These are phyloP conservation scores for Cladophialophora psammophila DNA, from an alignment of 2,329 filamentous ascomycete genomes.

Conservation along the genomic window DNA sequence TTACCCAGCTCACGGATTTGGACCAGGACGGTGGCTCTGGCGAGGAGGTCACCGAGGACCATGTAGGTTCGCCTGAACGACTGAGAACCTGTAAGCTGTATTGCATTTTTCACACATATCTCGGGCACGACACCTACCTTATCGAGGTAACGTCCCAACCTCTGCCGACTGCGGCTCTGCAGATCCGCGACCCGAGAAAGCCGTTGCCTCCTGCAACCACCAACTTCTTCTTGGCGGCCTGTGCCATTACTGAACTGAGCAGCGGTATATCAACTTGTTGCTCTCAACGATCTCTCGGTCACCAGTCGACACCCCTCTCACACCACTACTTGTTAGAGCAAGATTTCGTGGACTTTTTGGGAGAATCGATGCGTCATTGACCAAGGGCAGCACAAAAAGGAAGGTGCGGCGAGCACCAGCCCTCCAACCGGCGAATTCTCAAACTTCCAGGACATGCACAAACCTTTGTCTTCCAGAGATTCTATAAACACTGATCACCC, in stretches of 20 bases:
- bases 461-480: neutral
- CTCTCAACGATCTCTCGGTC: neutral
- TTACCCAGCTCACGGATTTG: slow-evolving; percentile 82
- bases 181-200: slow-evolving; percentile 85
- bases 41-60: slow-evolving; percentile 79
- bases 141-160: slow-evolving; percentile 94
- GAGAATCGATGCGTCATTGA: slow-evolving; percentile 31
- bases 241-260: slow-evolving; percentile 26
- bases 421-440: neutral
- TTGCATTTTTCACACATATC: neutral
- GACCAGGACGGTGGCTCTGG: slow-evolving; percentile 79
- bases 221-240: slow-evolving; percentile 71
- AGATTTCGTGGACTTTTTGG: slow-evolving; percentile 25
- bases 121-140: slow-evolving; percentile 65
- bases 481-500: neutral
- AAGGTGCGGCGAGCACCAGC: slow-evolving; percentile 31
- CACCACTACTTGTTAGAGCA: neutral
- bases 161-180: slow-evolving; percentile 82
- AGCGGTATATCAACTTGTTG: neutral
- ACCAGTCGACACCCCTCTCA: neutral
- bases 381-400: slow-evolving; percentile 1
- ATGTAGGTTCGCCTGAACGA: slow-evolving; percentile 87
- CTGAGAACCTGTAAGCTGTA: slow-evolving; percentile 55
- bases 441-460: neutral
- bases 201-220: slow-evolving; percentile 94